Evolutionary conservation across 2,329 filamentous ascomycete genomes (phyloP).

Genomic region (Venturia asperata): DNA sequence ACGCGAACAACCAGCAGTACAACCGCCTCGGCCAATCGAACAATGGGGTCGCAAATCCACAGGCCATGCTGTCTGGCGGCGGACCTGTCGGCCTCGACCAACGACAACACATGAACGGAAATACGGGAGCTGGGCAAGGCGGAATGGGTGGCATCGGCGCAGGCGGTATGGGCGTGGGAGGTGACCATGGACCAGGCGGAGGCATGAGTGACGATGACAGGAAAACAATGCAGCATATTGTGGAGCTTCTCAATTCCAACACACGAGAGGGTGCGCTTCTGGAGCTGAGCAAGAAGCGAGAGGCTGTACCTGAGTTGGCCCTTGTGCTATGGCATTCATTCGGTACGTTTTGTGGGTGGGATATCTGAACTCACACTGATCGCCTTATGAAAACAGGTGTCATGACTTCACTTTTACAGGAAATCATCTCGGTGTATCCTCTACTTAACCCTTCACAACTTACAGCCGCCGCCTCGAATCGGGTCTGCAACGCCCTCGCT

Average conservation of each 20-base stretch:
- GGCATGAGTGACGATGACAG: conserved; percentile 77
- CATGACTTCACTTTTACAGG: conserved; percentile 94
- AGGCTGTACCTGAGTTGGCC: conserved; percentile 93
- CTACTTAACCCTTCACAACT: conserved; percentile 94
- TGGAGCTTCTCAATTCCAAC: conserved; percentile 78
- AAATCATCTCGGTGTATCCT: conserved; percentile 98
- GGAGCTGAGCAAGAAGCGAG: conserved; percentile 96
- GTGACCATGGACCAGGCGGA: conserved; percentile 10
- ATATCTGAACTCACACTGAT: conserved; percentile 22
- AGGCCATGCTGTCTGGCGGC: background rate
- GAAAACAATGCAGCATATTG: conserved; percentile 86
- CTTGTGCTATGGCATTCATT: conserved; percentile 98
- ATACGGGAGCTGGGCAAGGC: conserved; percentile 7
- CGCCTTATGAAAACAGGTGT: conserved; percentile 56
- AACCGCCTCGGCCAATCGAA: conserved; percentile 11
- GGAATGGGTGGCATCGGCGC: conserved; percentile 7
- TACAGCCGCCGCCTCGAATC: conserved; percentile 92
- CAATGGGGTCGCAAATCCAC: conserved; percentile 8
- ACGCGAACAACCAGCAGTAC: conserved; percentile 23
- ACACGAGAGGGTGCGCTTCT: conserved; percentile 85
- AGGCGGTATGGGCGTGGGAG: conserved; percentile 22
- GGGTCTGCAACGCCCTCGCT: conserved; percentile 94
- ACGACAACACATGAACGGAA: conserved; percentile 10
- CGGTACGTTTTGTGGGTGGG: conserved; percentile 52
- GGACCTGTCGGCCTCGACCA: conserved; percentile 1